Evolutionary conservation across 495 filamentous ascomycete species (phyloP), one percentile per base, ranked within the genome.

Genomic region (Clavariopsis aquatica): DNA sequence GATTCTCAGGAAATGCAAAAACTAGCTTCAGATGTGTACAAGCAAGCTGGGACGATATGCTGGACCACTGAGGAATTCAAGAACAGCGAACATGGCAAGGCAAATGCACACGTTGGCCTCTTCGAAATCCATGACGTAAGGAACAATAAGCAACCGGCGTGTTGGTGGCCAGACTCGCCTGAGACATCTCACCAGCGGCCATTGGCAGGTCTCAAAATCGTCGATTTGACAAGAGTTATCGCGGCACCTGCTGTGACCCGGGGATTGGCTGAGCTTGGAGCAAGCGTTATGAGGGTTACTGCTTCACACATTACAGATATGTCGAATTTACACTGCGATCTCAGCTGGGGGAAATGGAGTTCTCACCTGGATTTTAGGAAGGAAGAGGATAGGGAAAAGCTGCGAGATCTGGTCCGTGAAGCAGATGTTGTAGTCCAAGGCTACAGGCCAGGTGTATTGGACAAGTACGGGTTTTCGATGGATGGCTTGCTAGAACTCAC

Each of bases 201-300:
- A 0, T 70, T 89, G 15, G 82, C 81, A 0, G 83, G 84, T 0
- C 71, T 87, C 43, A 88, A 86, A 69, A 78, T 87, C 3, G 70
- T 88, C 19, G 85, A 87, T 52, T 72, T 87, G 41, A 83, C 83
- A 1, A 74, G 85, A 23, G 80, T 87, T n/a, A 86, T 87, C 57
- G 84, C 85, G 13, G 84, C 81, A 0, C 85, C 85, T 0, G 74
- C 79, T 3, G 78, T 87, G 26, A 79, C 79, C 1, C 71, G 77
- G 13, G 80, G 78, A 6, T 75, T 87, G 1, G 85, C 85, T 0
- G 74, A 85, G 28, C 78, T 83, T 51, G 85, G 85, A 10, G 85
- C 85, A 0, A 81, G 81, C 49, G 86, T 91, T 1, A 81, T 88
- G 70, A 72, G 83, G 2, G 76, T 87, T 12, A 86, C 83, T 1